Base-by-base conservation (phyloP, 805 yeast genomes). In the Spathaspora sp. region DNA sequence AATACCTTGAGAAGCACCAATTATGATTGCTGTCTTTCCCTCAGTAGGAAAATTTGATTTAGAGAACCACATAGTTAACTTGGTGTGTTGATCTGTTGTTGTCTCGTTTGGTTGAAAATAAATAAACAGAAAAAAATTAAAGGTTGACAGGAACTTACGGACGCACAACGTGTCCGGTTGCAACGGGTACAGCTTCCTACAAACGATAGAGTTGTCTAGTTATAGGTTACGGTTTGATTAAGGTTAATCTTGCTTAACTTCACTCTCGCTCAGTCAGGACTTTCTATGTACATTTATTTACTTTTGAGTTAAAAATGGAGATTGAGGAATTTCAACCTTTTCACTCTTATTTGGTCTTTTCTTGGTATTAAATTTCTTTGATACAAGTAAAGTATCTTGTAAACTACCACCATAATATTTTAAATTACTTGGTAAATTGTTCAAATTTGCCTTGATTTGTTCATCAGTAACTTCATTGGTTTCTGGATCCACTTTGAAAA, bases 1-100 rank as follows among this genome's bases (percentile, higher is more conserved):
- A 1, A 93, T 73, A 0, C 99, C 99, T 62, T 93, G 99, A 0
- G 97, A 90, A 0, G 90, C 98, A 3, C 99, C 99, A 0, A 96
- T 81, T n/a, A 93, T 77, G 16, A 93, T 77, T 2, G 86, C 91
- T 1, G 80, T 64, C 62, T 78, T 80, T 26, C 79, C 78, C 48
- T 76, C 71, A 10, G 80, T 66, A 38, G 61, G 55, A 48, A 73
- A 66, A 32, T 68, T 52, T 3, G 52, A 40, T 14, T 47, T 53
- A 12, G 62, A 59, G 50, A 59, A 66, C 64, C 61, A 60, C 68
- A 66, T 65, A 23, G 26, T 44, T n/a, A 18, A 18, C 10, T 4
- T 7, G 38, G 35, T 8, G 20, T 44, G 44, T 19, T 35, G 40
- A 5, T 35, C 8, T 35, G 40, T 14, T 35, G 40, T 35, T 35